phyloP scores from a whole-genome alignment of 495 filamentous ascomycete species.

The Glonium stellatum region DNA sequence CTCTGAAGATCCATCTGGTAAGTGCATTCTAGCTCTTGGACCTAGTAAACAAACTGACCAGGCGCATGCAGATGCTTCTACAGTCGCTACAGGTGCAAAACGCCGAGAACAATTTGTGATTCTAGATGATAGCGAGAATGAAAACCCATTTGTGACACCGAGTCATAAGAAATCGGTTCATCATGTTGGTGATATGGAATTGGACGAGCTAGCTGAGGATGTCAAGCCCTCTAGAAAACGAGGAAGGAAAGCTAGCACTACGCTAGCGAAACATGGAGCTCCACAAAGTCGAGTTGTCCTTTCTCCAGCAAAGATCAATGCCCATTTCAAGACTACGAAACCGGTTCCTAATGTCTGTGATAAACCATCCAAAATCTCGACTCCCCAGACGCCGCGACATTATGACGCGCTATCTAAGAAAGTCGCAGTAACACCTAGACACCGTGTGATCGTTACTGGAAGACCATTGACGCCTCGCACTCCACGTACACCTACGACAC shows the following conservation, averaged over 20 bases:
- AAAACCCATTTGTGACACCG: constrained; percentile 42
- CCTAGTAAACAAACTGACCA: constrained; percentile 23
- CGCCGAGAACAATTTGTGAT: constrained; percentile 48
- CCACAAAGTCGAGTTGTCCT: constrained; percentile 23
- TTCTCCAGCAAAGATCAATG: constrained; percentile 31
- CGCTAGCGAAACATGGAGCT: constrained; percentile 34
- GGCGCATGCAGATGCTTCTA: constrained; percentile 13
- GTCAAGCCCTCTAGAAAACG: constrained; percentile 12
- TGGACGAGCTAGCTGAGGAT: constrained; percentile 37
- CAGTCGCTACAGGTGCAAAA: constrained; percentile 49
- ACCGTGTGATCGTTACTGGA: constrained; percentile 55
- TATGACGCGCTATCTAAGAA: constrained; percentile 57
- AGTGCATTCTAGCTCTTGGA: constrained; percentile 26
- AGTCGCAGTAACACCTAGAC: constrained; percentile 60
- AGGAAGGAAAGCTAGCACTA: constrained; percentile 16
- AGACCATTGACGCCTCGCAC: constrained; percentile 48
- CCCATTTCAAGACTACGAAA: constrained; percentile 29
- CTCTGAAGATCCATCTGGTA: constrained; percentile 52
- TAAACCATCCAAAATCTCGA: constrained; percentile 26
- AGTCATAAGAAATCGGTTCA: constrained; percentile 10
- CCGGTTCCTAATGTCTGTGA: constrained; percentile 18
- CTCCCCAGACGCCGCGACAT: constrained; percentile 60
- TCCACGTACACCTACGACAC: constrained; percentile 57
- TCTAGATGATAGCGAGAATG: constrained; percentile 46
- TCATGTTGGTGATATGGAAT: constrained; percentile 30